Percentiles rank a stretch among this genome's conserved stretches.
Evolutionary conservation across 2,329 filamentous ascomycete genomes (phyloP).

Genomic region (Paecilomyces dactylethromorphus): DNA sequence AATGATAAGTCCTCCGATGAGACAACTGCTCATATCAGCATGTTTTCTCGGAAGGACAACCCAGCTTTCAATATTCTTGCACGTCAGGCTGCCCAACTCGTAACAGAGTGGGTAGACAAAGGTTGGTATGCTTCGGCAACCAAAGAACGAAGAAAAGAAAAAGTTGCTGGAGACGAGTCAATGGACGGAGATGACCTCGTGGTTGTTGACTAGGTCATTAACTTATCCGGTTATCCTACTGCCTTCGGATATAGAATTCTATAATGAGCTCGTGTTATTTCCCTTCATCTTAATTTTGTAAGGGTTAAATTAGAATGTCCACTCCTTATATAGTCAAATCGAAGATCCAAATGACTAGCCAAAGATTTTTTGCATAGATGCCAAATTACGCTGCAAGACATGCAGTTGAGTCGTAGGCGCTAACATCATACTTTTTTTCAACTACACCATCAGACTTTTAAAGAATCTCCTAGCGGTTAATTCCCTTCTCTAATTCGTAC

Average conservation of each 20-base stretch:
- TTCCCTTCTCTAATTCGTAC: too few species aligned
- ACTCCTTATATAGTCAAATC: neutral
- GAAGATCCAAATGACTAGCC: too few species aligned
- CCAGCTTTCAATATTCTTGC: slow-evolving; percentile 37
- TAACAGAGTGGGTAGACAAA: slow-evolving; percentile 34
- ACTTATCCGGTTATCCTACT: neutral
- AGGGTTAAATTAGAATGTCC: too few species aligned
- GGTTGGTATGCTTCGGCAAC: slow-evolving; percentile 31
- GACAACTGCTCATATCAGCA: slow-evolving; percentile 64
- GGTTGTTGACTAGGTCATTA: slow-evolving; percentile 16
- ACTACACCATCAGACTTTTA: too few species aligned
- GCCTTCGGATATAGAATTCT: neutral
- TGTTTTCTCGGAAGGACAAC: slow-evolving; percentile 41
- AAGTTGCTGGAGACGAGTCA: slow-evolving; percentile 15
- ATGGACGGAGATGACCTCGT: slow-evolving; percentile 30
- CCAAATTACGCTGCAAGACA: too few species aligned
- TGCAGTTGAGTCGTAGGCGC: too few species aligned
- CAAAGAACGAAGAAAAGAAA: neutral
- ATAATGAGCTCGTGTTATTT: neutral
- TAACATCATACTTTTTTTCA: too few species aligned
- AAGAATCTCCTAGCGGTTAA: too few species aligned
- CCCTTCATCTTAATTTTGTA: neutral
- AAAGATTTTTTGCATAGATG: too few species aligned
- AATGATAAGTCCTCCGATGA: slow-evolving; percentile 79
- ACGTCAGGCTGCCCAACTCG: slow-evolving; percentile 28